A percentile compares a stretch with the other conserved stretches of the same genome.
Conservation (phyloP, 352 stramenopile species). For the Globisporangium carolinianum region DNA sequence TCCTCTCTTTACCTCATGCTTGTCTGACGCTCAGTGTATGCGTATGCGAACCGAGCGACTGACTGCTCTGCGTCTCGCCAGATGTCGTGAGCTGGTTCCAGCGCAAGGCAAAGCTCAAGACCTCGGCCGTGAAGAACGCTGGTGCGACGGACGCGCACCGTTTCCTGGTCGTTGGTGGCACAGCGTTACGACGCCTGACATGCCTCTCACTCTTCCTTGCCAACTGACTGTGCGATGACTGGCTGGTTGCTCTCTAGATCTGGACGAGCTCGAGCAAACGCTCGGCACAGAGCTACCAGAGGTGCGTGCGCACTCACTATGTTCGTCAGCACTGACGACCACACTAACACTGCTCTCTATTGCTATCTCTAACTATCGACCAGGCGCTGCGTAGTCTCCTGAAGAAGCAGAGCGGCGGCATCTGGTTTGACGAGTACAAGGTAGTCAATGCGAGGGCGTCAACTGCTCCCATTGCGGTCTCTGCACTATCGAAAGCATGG, state of each 20-base stretch:
- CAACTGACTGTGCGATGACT: background rate
- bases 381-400: slow-evolving; percentile 59
- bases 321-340: too few species aligned
- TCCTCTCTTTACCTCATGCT: background rate
- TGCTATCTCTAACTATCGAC: too few species aligned
- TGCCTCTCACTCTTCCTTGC: too few species aligned
- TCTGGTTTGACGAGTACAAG: slow-evolving; percentile 85
- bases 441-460: slow-evolving; percentile 6
- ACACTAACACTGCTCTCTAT: too few species aligned
- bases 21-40: background rate
- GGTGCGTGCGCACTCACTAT: slow-evolving; percentile 12
- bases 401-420: slow-evolving; percentile 65
- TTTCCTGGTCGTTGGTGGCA: background rate
- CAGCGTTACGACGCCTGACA: too few species aligned
- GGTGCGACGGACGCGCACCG: slow-evolving; percentile 15
- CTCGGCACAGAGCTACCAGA: slow-evolving; percentile 53
- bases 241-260: slow-evolving; percentile 23
- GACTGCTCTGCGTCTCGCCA: slow-evolving; percentile 7
- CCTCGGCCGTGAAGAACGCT: slow-evolving; percentile 33
- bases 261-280: slow-evolving; percentile 66
- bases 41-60: too few species aligned
- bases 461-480: background rate
- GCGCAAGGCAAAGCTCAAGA: slow-evolving; percentile 60
- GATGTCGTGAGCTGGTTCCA: slow-evolving; percentile 85
- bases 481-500: too few species aligned